Conservation (phyloP, 2,329 filamentous ascomycete species). For the Colletotrichum karsti region DNA sequence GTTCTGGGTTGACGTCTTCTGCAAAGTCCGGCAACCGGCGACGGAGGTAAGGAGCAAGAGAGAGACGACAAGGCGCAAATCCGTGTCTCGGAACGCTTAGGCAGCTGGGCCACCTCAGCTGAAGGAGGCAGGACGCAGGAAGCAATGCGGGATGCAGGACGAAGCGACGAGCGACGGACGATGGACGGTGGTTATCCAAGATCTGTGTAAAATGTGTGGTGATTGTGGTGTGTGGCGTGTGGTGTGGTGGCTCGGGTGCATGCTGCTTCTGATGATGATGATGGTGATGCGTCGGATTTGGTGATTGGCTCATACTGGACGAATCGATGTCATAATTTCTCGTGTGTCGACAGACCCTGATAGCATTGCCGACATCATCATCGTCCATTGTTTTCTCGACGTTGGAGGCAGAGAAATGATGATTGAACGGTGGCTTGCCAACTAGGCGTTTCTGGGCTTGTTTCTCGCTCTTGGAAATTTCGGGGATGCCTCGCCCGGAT, state of each 20-base stretch:
- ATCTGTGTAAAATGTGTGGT: conserved; percentile 2
- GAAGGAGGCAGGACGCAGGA: neutral
- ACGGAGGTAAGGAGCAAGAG: conserved; percentile 1
- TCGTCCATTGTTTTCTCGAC: neutral
- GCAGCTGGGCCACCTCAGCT: conserved; percentile 1
- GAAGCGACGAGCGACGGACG: neutral
- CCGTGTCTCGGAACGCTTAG: conserved; percentile 17
- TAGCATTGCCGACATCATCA: neutral
- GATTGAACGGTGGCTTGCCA: conserved; percentile 1
- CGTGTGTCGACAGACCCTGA: neutral
- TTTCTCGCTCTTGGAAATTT: neutral
- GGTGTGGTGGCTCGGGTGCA: conserved; percentile 15
- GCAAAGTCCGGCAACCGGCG: neutral
- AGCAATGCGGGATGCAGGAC: neutral
- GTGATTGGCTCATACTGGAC: conserved; percentile 13
- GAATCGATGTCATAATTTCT: neutral
- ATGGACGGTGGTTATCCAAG: neutral
- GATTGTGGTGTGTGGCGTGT: conserved; percentile 1
- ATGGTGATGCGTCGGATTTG: conserved; percentile 3
- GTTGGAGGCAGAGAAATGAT: neutral
- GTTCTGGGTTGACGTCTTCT: no score
- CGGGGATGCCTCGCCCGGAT: conserved; percentile 3
- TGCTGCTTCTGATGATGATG: neutral
- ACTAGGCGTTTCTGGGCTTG: neutral
- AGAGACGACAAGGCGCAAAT: conserved; percentile 18